Base-by-base conservation (phyloP, 345 rosid genomes). In the Leavenworthia alabamica region DNA sequence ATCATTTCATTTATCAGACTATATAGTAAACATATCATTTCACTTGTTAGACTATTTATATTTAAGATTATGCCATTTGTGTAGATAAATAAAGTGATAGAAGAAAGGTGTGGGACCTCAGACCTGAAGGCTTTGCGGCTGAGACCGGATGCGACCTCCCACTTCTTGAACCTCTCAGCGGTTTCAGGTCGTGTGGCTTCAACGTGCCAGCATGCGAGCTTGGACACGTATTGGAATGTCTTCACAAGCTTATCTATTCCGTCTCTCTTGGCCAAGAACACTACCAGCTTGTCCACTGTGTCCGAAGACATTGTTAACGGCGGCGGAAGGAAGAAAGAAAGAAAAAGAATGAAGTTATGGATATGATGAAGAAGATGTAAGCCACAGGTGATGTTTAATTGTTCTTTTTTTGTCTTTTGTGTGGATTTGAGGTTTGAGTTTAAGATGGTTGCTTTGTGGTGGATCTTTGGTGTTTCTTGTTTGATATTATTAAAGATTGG, bases 191-290 rank as follows among this genome's bases (percentile, higher is more conserved):
- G 66, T 2, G 78, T 61, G 60, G 83, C 17, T 60, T 89, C 91
- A 4, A 52, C 73, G 6, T 64, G 91, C 94, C 96, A 87, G 76
- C 82, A 79, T 12, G 79, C 96, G 11, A 93, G 96, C 83, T 93
- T 93, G 24, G 99, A 81, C 7, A 93, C 96, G 41, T 93, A 93
- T 32, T 93, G 99, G 72, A 93, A 93, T 35, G 99, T 93, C 77
- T 93, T 93, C 56, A 93, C 97, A 16, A 93, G 96, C 80, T 93
- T 93, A 81, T 93, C 99, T 51, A 93, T 93, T 39, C 99, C 99
- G 19, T 93, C 99, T 73, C 97, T 69, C 72, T 86, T 93, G 14
- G 99, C 97, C 4, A 89, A 80, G 80, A 89, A 93, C 72, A 86
- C 74, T 19, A 93, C 97, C 26, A 93, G 80, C 79, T 85, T 93